Conservation (phyloP, 371 early-diverging fungal genomes). For the Syncephalastrum contaminatum region DNA sequence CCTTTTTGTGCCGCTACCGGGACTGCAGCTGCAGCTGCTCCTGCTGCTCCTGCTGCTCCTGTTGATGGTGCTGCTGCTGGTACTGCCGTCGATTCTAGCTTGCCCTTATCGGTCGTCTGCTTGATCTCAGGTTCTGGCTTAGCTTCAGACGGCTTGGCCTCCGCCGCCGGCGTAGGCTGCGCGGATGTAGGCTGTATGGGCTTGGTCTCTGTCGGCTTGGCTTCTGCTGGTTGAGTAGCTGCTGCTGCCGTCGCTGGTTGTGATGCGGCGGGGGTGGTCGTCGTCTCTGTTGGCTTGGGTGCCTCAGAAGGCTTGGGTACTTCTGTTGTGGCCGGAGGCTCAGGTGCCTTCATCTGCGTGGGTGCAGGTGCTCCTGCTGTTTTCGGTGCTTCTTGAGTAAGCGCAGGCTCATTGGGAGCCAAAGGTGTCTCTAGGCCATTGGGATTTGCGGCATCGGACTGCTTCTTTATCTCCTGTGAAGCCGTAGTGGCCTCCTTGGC, state of each 20-base stretch:
- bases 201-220: not conserved
- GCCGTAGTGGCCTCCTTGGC: too few relatives aligned
- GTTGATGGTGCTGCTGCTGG: not conserved
- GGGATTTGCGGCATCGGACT: slow-evolving; percentile 24
- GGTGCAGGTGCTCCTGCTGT: too few relatives aligned
- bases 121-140: too few relatives aligned
- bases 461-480: slow-evolving; percentile 16
- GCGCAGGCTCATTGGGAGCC: too few relatives aligned
- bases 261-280: not conserved
- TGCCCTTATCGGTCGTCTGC: too few relatives aligned
- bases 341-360: not conserved
- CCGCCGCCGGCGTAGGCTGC: too few relatives aligned
- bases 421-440: slow-evolving; percentile 6
- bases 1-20: not conserved
- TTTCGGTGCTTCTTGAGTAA: too few relatives aligned
- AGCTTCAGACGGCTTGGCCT: too few relatives aligned
- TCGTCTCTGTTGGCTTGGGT: not conserved
- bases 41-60: not conserved
- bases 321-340: too few relatives aligned
- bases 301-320: not conserved
- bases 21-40: not conserved
- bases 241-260: not conserved
- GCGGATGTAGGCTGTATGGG: too few relatives aligned
- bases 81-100: not conserved
- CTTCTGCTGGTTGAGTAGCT: not conserved